Base-by-base conservation (phyloP, 495 filamentous ascomycete genomes). In the Letharia columbiana region DNA sequence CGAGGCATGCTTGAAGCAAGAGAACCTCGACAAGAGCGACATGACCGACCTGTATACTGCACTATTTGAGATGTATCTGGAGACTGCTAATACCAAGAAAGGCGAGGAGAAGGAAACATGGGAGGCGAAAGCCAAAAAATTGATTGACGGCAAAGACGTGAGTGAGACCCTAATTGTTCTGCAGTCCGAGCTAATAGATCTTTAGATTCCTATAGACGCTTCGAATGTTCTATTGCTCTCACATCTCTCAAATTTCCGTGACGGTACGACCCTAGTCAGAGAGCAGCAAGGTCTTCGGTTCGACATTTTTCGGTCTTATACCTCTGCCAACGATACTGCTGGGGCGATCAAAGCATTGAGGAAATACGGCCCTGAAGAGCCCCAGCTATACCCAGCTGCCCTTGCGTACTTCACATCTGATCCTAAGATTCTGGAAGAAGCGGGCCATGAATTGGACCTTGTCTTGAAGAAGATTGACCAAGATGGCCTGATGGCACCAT, bases 241-340 rank as follows among this genome's bases (percentile, higher is more conserved):
- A 4, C 89, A 97, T 71, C 82, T 98, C 5, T 92, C 92, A 4
- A 84, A 90, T 73, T 98, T 96, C 81, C 80, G 83, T 39, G 92
- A 92, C 73, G 94, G 94, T 35, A 96, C 91, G 5, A 92, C 88
- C 13, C 84, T 98, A 0, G 92, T 98, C 62, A 89, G 92, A 60
- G 94, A 98, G 73, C 89, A 96, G 73, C 89, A 96, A 73, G 93
- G 94, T 33, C 81, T 97, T 11, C 84, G 88, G 18, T 92, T 93
- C 56, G 95, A 98, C 74, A 97, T 98, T 65, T 98, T 98, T 79
- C 87, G 94, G 33, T 96, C 94, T 0, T 97, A 96, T 74, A 97
- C 93, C 8, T 87, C 91, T 1, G 92, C 92, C 31, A 91, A 92
- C 40, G 94, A 98, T 71, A 98, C 94, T 1, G 81, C 83, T 12